Conservation (phyloP, 306 rosid genomes). For the Comarum palustre region DNA sequence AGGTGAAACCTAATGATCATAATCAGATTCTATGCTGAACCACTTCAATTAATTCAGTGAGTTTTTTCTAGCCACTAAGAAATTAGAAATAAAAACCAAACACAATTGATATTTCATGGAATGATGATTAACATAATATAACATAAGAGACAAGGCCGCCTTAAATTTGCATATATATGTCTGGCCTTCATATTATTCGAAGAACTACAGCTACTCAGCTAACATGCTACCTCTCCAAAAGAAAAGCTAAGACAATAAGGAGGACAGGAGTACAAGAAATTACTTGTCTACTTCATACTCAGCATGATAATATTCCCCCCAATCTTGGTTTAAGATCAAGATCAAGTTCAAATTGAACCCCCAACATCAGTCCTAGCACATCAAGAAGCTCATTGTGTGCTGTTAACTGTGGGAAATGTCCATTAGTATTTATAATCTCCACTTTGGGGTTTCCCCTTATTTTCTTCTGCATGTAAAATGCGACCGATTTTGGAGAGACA, state of each 20-base stretch:
- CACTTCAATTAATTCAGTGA: neutral
- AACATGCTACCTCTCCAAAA: neutral
- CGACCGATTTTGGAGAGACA: conserved; percentile 58
- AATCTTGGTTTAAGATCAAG: neutral
- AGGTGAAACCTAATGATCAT: neutral
- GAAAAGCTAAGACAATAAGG: neutral
- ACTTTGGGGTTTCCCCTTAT: conserved; percentile 58
- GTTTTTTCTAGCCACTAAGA: neutral
- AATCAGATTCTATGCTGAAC: neutral
- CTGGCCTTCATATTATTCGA: conserved; percentile 1
- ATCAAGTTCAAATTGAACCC: conserved; percentile 31
- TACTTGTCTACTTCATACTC: neutral
- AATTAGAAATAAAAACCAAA: neutral
- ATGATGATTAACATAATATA: neutral
- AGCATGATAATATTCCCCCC: neutral
- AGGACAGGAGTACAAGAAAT: neutral
- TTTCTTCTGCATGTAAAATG: conserved; percentile 58
- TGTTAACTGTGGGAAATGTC: conserved; percentile 83
- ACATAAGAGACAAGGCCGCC: neutral
- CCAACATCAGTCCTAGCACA: conserved; percentile 49
- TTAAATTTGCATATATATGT: neutral
- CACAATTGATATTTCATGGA: neutral
- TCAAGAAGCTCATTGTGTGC: conserved; percentile 63
- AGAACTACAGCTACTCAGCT: neutral
- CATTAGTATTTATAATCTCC: conserved; percentile 43